Evolutionary conservation across 2,329 filamentous ascomycete genomes (phyloP).

Genomic region (Tolypocladium tropicale): DNA sequence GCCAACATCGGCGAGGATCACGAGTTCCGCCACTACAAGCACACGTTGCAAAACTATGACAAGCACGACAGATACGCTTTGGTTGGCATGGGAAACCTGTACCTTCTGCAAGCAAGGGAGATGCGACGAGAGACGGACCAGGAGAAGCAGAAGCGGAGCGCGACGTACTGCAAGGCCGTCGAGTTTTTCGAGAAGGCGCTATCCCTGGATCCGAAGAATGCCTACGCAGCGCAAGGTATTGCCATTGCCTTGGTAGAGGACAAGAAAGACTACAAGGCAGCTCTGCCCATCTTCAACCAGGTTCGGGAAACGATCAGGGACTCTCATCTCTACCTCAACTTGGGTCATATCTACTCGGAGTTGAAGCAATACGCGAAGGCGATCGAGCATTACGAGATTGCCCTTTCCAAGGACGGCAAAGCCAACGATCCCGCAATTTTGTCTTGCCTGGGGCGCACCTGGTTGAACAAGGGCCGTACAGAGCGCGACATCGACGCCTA

Average conservation of each 20-base stretch:
- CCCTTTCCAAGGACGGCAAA: slow-evolving; percentile 67
- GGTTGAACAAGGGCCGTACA: slow-evolving; percentile 66
- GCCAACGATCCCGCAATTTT: slow-evolving; percentile 66
- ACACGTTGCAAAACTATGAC: slow-evolving; percentile 86
- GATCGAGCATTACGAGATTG: slow-evolving; percentile 89
- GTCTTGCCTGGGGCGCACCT: slow-evolving; percentile 78
- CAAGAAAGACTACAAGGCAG: slow-evolving; percentile 75
- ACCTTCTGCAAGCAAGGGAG: slow-evolving; percentile 77
- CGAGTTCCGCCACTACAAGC: slow-evolving; percentile 91
- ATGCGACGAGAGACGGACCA: slow-evolving; percentile 86
- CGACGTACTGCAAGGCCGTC: slow-evolving; percentile 80
- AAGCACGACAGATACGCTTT: slow-evolving; percentile 98
- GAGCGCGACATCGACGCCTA: slow-evolving; percentile 50
- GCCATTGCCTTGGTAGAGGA: slow-evolving; percentile 92
- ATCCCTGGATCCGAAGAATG: slow-evolving; percentile 88
- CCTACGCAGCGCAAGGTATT: slow-evolving; percentile 91
- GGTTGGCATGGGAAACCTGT: slow-evolving; percentile 93
- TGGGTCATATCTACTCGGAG: slow-evolving; percentile 88
- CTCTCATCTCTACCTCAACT: slow-evolving; percentile 78
- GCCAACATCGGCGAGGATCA: slow-evolving; percentile 77
- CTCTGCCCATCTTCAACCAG: slow-evolving; percentile 80
- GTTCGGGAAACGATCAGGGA: slow-evolving; percentile 86
- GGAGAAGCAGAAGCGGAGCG: slow-evolving; percentile 83
- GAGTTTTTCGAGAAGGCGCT: slow-evolving; percentile 98
- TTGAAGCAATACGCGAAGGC: slow-evolving; percentile 82